Evolutionary conservation across 1,139 yeast species (phyloP).

Genomic region (Saccharomyces uvarum): DNA sequence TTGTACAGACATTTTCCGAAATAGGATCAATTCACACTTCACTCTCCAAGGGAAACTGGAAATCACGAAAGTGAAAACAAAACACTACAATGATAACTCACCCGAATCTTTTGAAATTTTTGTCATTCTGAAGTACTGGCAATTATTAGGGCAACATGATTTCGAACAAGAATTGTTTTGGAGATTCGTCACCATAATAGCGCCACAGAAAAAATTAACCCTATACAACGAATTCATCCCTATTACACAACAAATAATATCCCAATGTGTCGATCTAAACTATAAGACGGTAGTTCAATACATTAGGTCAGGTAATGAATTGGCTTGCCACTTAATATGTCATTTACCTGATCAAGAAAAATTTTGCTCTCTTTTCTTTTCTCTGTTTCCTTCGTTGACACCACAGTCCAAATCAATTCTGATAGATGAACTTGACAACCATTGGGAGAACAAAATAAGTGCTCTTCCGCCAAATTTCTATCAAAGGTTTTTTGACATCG

Average conservation of each 20-base stretch:
- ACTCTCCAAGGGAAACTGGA: background rate
- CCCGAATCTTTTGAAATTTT: background rate
- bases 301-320: background rate
- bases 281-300: background rate
- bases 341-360: background rate
- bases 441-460: background rate
- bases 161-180: background rate
- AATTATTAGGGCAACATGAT: background rate
- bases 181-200: background rate
- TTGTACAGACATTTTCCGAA: background rate
- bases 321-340: background rate
- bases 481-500: constrained; percentile 4
- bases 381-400: background rate
- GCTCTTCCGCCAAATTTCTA: background rate
- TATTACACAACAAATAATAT: background rate
- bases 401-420: background rate
- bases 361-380: background rate
- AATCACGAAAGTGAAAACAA: background rate
- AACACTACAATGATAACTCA: background rate
- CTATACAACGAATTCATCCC: background rate
- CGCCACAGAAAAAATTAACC: background rate
- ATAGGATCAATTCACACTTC: background rate
- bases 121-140: background rate
- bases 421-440: background rate
- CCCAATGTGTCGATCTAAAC: background rate